Percentiles rank a stretch among this genome's conserved stretches.
phyloP scores from a whole-genome alignment of 1,139 yeast species.

The Kodamaea anthophila region DNA sequence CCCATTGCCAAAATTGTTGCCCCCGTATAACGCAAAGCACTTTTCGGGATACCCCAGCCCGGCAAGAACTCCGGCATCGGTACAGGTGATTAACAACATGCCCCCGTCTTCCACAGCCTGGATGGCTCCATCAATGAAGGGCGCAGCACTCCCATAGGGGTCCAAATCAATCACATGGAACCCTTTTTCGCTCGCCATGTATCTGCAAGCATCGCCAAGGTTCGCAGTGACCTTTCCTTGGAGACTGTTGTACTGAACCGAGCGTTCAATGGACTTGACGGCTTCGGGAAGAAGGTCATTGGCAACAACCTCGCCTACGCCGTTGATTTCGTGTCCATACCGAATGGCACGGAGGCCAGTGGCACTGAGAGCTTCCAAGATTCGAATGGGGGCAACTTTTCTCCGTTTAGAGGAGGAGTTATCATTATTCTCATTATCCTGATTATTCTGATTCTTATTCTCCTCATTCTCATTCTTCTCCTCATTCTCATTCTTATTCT shows the following conservation, averaged over 20 bases:
- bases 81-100: constrained; percentile 81
- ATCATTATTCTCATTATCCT: constrained; percentile 5
- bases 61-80: constrained; percentile 92
- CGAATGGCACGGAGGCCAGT: constrained; percentile 92
- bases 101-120: constrained; percentile 81
- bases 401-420: constrained; percentile 9
- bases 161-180: constrained; percentile 90
- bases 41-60: constrained; percentile 96
- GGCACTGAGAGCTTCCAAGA: constrained; percentile 89
- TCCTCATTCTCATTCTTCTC: constrained; percentile 27
- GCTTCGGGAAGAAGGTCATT: constrained; percentile 86
- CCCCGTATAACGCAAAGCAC: constrained; percentile 91
- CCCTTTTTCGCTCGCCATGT: constrained; percentile 50
- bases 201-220: constrained; percentile 82
- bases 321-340: constrained; percentile 84
- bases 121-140: constrained; percentile 86
- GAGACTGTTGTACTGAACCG: constrained; percentile 62
- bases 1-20: constrained; percentile 54
- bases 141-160: constrained; percentile 97
- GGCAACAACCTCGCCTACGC: constrained; percentile 67
- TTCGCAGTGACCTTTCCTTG: constrained; percentile 51
- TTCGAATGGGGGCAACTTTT: constrained; percentile 13
- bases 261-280: constrained; percentile 71
- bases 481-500: no score
- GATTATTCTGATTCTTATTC: constrained; percentile 22